Evolutionary conservation across 163 green algal species (phyloP).

Genomic region (Prototheca wickerhamii): DNA sequence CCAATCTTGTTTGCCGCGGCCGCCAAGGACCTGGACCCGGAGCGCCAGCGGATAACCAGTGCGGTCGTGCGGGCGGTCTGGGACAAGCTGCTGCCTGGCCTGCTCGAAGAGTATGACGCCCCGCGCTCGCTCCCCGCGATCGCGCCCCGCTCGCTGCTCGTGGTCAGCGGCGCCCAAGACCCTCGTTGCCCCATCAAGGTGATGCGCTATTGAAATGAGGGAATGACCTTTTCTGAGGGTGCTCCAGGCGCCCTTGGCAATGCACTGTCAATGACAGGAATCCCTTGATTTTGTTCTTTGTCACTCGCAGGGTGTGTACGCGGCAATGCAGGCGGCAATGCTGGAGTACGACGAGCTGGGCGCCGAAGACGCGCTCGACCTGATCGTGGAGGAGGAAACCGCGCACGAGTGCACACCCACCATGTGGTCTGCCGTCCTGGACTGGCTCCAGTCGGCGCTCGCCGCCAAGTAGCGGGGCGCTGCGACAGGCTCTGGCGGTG

Average conservation of each 20-base stretch:
- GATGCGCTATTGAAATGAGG: no score
- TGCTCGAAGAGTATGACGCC: conserved; percentile 39
- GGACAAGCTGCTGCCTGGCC: conserved; percentile 43
- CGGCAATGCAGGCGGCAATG: conserved; percentile 9
- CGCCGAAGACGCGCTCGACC: conserved; percentile 8
- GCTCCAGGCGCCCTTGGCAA: background rate
- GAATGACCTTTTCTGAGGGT: background rate
- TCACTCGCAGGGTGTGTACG: conserved; percentile 21
- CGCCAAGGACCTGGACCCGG: conserved; percentile 24
- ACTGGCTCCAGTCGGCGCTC: conserved; percentile 1
- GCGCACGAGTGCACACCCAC: conserved; percentile 21
- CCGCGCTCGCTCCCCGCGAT: conserved; percentile 35
- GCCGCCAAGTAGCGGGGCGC: background rate
- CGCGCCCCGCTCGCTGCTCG: conserved; percentile 42
- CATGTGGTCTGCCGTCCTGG: conserved; percentile 13
- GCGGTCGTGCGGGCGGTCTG: conserved; percentile 36
- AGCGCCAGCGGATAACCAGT: background rate
- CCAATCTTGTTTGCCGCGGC: conserved; percentile 41
- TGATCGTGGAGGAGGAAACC: conserved; percentile 17
- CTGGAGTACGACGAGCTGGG: conserved; percentile 13
- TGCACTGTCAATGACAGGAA: background rate
- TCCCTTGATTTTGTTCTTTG: background rate
- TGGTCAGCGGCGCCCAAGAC: conserved; percentile 44
- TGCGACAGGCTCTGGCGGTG: background rate
- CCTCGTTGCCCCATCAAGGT: conserved; percentile 33